phyloP scores from a whole-genome alignment of 1,139 yeast species.

The Magnusiomyces suaveolens region DNA sequence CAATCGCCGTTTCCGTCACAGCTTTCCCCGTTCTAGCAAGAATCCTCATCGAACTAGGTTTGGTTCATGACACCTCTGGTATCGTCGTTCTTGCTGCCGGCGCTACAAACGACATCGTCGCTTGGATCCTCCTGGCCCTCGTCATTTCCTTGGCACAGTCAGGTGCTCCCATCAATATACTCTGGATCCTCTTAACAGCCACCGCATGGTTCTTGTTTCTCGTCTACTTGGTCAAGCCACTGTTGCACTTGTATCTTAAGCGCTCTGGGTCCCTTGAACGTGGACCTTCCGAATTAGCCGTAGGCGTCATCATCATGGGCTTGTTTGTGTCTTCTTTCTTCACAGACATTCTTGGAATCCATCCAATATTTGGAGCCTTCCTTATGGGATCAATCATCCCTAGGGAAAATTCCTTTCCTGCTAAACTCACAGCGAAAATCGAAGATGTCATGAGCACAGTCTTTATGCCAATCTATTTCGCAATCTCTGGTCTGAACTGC shows the following conservation, averaged over 20 bases:
- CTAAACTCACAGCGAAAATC: conserved; percentile 58
- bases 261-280: conserved; percentile 44
- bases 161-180: conserved; percentile 54
- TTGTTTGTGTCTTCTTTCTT: conserved; percentile 62
- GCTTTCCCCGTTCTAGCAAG: conserved; percentile 79
- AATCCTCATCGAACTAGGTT: conserved; percentile 59
- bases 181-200: conserved; percentile 55
- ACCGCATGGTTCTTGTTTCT: conserved; percentile 59
- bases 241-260: conserved; percentile 39
- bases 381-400: conserved; percentile 71
- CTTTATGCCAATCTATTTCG: conserved; percentile 67
- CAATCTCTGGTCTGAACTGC: conserved; percentile 64
- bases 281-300: conserved; percentile 58
- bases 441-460: conserved; percentile 67
- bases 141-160: conserved; percentile 68
- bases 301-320: conserved; percentile 45
- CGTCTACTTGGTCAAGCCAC: conserved; percentile 45
- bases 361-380: conserved; percentile 74
- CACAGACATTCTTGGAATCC: conserved; percentile 74
- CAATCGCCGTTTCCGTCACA: conserved; percentile 72
- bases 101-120: conserved; percentile 66
- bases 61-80: conserved; percentile 65
- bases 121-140: conserved; percentile 71
- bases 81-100: conserved; percentile 76
- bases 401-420: conserved; percentile 62